These are phyloP conservation scores for Malus domestica DNA, from an alignment of 306 rosid genomes.

Conservation along the genomic window DNA sequence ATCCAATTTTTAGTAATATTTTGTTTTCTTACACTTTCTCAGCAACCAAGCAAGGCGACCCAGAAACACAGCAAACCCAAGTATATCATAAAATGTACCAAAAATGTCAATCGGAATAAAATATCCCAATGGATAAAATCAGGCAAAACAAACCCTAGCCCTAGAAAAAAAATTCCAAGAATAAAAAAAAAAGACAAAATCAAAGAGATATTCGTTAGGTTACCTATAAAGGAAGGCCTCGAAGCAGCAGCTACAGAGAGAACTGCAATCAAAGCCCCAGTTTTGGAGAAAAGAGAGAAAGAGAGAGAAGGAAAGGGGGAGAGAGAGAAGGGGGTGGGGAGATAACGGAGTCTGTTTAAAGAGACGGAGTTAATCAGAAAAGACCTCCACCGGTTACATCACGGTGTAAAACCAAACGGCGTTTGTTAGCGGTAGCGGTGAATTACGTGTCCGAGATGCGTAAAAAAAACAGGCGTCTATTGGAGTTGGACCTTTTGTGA, in stretches of 20 bases:
- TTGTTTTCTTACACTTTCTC: background rate
- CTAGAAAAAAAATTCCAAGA: background rate
- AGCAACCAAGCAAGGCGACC: background rate
- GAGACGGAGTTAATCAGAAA: constrained; percentile 12
- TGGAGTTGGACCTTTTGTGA: background rate
- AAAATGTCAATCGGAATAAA: background rate
- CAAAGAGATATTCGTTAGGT: constrained; percentile 4
- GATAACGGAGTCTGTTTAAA: constrained; percentile 20
- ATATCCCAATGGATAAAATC: constrained; percentile 4
- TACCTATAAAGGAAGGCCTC: constrained; percentile 14
- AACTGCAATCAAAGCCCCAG: constrained; percentile 12
- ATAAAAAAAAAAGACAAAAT: background rate
- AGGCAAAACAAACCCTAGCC: background rate
- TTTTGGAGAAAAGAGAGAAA: background rate
- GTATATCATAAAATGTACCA: background rate
- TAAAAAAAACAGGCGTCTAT: constrained; percentile 2
- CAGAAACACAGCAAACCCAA: background rate
- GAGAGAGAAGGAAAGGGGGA: background rate
- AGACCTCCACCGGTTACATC: constrained; percentile 5
- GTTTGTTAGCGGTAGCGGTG: constrained; percentile 8
- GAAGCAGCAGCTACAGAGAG: constrained; percentile 9
- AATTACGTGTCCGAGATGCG: background rate
- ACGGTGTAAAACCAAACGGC: background rate
- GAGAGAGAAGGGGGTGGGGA: background rate
- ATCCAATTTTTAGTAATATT: background rate